Evolutionary conservation across 805 yeast species (phyloP), one percentile per base, ranked within the genome.

Genomic region (Starmerella potacharoeniae): DNA sequence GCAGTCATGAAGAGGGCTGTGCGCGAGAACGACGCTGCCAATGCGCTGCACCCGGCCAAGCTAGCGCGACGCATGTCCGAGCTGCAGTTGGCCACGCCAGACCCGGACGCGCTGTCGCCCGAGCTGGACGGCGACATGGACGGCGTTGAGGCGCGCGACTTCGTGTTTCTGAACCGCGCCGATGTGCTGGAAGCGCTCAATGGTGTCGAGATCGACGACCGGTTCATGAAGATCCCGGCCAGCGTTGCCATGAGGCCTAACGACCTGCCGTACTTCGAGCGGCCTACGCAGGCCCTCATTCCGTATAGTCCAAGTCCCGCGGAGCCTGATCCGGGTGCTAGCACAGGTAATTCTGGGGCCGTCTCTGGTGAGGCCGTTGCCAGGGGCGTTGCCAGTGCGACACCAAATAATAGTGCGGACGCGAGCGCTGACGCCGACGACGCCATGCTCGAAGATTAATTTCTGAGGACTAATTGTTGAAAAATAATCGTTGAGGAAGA

Each of bases 181-280:
- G 58, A 54, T 13, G 34, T 31, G 29, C 44, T 49, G 1, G 64
- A 60, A 28, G 64, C 62, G 4, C 53, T 57, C 8, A 58, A 57
- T 9, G 61, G 54, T 6, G 58, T 59, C 6, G 60, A 53, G 13
- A 42, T 59, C 10, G 62, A 55, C 48, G 60, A 52, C 44, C 49
- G 58, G 49, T 61, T 60, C 44, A 34, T 57, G 37, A 53, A 48
- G 39, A 55, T 64, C 30, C 65, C 64, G 14, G 10, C 39, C 16
- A 10, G 16, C 35, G 17, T 54, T 7, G n/a, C 39, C 8, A 17
- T 16, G n/a, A n/a, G 11, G 4, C 28, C 35, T 5, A 29, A 33
- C 14, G 16, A 29, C 10, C 14, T 53, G 49, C 41, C 49, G 14
- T 59, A 50, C 42, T 59, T 52, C 35, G 62, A 62, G 47, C 49